Percentiles rank a stretch among this genome's conserved stretches.
Evolutionary conservation across 129 eudicot genomes (phyloP).

Genomic region (Erigeron canadensis): DNA sequence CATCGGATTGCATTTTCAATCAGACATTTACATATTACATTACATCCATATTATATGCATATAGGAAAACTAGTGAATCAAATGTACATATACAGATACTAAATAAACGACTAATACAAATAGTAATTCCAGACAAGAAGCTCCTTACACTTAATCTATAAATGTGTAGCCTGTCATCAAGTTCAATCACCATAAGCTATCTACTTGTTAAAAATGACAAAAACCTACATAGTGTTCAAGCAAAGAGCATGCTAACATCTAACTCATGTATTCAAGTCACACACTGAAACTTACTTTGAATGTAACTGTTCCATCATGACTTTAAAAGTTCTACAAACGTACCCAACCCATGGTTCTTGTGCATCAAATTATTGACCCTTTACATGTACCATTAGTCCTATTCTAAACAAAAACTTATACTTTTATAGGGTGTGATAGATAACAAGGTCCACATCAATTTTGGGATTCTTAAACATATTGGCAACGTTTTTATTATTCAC

Average conservation of each 20-base stretch:
- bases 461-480: too few species aligned
- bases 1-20: background rate
- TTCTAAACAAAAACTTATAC: too few species aligned
- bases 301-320: background rate
- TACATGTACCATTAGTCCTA: background rate
- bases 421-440: too few species aligned
- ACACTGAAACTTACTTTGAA: background rate
- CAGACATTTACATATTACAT: background rate
- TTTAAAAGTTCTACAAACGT: background rate
- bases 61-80: background rate
- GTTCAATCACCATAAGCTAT: background rate
- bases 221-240: slow-evolving; percentile 7
- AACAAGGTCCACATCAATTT: too few species aligned
- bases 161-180: background rate
- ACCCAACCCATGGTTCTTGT: background rate
- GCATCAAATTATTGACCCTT: background rate
- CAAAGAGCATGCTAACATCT: background rate
- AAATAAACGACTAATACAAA: background rate
- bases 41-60: slow-evolving; percentile 2
- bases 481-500: too few species aligned
- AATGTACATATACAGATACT: background rate
- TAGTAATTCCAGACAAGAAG: background rate
- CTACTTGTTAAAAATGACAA: background rate
- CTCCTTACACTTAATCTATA: too few species aligned
- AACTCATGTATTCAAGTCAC: background rate